Evolutionary conservation across 305 asterid species (phyloP).

Genomic region (Stenogyne calaminthoides): DNA sequence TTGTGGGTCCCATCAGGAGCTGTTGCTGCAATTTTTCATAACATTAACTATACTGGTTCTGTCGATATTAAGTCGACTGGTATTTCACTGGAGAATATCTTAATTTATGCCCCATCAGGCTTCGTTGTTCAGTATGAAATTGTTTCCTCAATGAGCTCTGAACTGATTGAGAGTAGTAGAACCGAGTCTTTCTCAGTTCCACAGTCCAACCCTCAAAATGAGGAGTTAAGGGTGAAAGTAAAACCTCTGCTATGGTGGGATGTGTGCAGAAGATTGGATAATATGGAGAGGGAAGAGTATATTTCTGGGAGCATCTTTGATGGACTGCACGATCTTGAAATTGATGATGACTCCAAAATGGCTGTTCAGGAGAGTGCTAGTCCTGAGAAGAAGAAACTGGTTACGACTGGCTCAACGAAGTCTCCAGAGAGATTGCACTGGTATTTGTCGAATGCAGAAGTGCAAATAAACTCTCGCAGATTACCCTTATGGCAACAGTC

Average conservation of each 20-base stretch:
- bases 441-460: conserved; percentile 95
- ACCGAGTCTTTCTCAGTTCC: conserved; percentile 47
- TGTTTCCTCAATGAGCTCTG: conserved; percentile 58
- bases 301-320: conserved; percentile 56
- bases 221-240: conserved; percentile 77
- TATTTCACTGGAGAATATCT: conserved; percentile 69
- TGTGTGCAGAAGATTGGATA: conserved; percentile 93
- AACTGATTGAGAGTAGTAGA: conserved; percentile 51
- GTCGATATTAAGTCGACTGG: conserved; percentile 46
- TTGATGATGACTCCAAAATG: conserved; percentile 46
- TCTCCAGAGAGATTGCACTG: conserved; percentile 65
- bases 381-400: conserved; percentile 45
- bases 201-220: conserved; percentile 62
- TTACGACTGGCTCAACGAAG: conserved; percentile 47
- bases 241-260: conserved; percentile 98
- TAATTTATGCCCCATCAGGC: conserved; percentile 90
- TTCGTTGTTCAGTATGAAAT: conserved; percentile 91
- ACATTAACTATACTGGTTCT: conserved; percentile 47
- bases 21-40: conserved; percentile 85
- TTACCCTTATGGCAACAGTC: conserved; percentile 87
- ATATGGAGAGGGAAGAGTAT: conserved; percentile 90
- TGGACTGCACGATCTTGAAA: conserved; percentile 47
- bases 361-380: conserved; percentile 44
- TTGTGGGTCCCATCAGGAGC: conserved; percentile 82
- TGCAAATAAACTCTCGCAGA: conserved; percentile 81